Base-by-base conservation (phyloP, 2,329 filamentous ascomycete genomes). In the Rugonectria rugulosa region DNA sequence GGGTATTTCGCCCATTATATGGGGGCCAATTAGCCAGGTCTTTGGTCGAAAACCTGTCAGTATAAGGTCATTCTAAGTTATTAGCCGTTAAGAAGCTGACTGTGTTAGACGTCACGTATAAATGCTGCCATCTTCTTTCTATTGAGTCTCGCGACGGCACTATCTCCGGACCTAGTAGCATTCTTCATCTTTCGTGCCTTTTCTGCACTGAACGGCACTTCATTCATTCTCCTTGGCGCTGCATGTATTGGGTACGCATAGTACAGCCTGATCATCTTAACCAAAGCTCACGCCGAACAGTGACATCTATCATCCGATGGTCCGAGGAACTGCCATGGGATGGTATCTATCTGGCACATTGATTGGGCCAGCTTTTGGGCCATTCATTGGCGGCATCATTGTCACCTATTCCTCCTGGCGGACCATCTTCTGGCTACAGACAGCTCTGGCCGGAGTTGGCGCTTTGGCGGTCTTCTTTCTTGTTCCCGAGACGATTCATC, bases 361-460 rank as follows among this genome's bases (percentile, higher is more conserved):
- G 0, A 84, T 91, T 40, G 90, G 89, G 0, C 90, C 90, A 6
- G 87, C 86, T 0, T 79, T 89, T 65, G 89, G 90, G 0, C 84
- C 85, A 1, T 90, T 91, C 65, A 77, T 92, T 11, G 85, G 90
- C 50, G 90, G 89, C 19, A 86, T 92, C 38, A 90, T 94, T 45
- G 88, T 92, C 11, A 92, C 89, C 0, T 92, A 86, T 71, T 79
- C 81, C 5, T 83, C 80, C 2, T 94, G 90, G 90, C 81, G 89
- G n/a, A 83, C 84, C 32, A 91, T 92, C 46, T 92, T 92, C 75
- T 92, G 88, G 86, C 76, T 93, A 1, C 89, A 92, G 67, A 85
- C 87, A 0, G 89, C 83, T 0, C 77, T 92, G 5, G 87, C 86
- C 0, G 88, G 82, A 2, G 68, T 81, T 0, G 87, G 84, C 1